Evolutionary conservation across 805 yeast genomes (phyloP).

Genomic region (Starmerella cellae): DNA sequence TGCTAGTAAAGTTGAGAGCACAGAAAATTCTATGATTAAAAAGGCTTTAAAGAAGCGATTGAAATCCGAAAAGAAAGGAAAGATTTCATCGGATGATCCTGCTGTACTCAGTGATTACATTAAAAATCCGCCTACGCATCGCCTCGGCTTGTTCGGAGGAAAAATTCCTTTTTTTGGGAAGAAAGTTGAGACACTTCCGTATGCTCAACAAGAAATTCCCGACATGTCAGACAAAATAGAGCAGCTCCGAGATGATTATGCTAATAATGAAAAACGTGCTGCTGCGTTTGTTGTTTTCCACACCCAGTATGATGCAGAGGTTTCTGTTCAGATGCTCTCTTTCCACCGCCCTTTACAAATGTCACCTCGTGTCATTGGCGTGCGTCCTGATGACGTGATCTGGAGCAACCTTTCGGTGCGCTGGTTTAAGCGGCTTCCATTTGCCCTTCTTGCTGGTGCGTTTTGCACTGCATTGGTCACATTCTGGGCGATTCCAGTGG

Average conservation of each 20-base stretch:
- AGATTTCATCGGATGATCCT: constrained; percentile 18
- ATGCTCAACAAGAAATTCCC: constrained; percentile 52
- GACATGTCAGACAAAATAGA: constrained; percentile 56
- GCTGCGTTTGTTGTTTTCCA: constrained; percentile 74
- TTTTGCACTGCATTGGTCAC: constrained; percentile 54
- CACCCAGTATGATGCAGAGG: constrained; percentile 75
- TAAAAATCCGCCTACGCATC: constrained; percentile 70
- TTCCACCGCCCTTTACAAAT: constrained; percentile 33
- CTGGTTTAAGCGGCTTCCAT: constrained; percentile 43
- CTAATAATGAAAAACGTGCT: constrained; percentile 53
- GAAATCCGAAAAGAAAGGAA: constrained; percentile 57
- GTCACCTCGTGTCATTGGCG: constrained; percentile 42
- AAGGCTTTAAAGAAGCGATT: constrained; percentile 50
- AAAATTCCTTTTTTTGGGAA: constrained; percentile 43
- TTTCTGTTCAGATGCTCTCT: constrained; percentile 66
- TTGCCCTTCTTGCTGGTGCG: constrained; percentile 44
- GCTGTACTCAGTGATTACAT: constrained; percentile 37
- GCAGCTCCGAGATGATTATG: constrained; percentile 42
- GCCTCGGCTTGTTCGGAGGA: constrained; percentile 38
- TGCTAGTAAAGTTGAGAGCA: constrained; percentile 51
- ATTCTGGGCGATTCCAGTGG: constrained; percentile 94
- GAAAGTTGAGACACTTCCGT: constrained; percentile 73
- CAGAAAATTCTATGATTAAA: constrained; percentile 45
- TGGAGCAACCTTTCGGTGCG: constrained; percentile 65
- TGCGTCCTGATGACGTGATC: constrained; percentile 67